Base-by-base conservation (phyloP, 768 basidiomycete species). In the Suillus sp. region DNA sequence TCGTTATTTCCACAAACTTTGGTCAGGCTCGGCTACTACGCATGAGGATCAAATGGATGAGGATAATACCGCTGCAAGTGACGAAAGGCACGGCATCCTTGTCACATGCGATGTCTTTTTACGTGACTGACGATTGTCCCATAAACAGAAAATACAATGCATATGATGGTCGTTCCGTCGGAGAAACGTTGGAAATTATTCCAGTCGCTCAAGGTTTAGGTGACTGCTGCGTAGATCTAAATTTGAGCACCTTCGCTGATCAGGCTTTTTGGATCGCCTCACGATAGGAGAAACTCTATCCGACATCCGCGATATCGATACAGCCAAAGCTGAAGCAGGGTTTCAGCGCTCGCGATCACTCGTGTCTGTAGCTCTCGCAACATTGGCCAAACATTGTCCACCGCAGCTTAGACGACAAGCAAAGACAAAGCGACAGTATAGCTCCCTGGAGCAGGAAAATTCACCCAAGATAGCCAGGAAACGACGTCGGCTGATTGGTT, bases 341-440 rank as follows among this genome's bases (percentile, higher is more conserved):
- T 22, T 56, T 11, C 37, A 38, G 37, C 37, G 25, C 37, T 54
- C 34, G n/a, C 53, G 13, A 22, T 54, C 34, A 16, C 9, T 22
- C 16, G 55, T 57, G 37, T 27, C 55, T 20, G 18, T 25, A 20
- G 37, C 37, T 7, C 22, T 57, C n/a, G 37, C 16, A 27, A 11
- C 25, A 2, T 18, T 57, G 18, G 18, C 37, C 37, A 57, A 20
- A 20, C 55, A 27, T 25, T 20, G 37, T 27, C 55, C n/a, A 20
- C 50, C 51, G 14, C 50, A 22, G 30, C 11, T 37, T 4, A 51
- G 30, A n/a, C n/a, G 30, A n/a, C 22, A 30, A n/a, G 10, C 20
- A n/a, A 64, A 61, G 34, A 27, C 32, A n/a, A 62, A 45, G 42
- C 60, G 60, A 18, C 38, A 4, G n/a, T 20, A 34, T 2, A 20